A percentile compares a stretch with the other conserved stretches of the same genome.
phyloP scores from a whole-genome alignment of 2,329 filamentous ascomycete species.

The Epichloe festucae region DNA sequence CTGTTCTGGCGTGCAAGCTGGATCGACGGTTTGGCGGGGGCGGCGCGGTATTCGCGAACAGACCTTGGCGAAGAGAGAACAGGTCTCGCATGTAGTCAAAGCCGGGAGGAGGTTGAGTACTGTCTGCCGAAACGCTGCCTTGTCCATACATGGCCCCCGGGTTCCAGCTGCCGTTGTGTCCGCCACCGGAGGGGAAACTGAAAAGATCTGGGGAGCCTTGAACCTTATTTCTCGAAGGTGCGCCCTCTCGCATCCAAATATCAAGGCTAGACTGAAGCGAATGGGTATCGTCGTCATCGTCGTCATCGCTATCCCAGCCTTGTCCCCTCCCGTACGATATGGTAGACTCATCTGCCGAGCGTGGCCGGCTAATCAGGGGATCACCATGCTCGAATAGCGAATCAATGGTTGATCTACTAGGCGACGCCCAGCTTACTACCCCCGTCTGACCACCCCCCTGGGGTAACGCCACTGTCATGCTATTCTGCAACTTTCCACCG shows the following conservation, averaged over 20 bases:
- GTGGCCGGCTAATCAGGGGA: slow-evolving; percentile 25
- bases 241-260: slow-evolving; percentile 44
- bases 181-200: slow-evolving; percentile 30
- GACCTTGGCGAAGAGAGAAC: slow-evolving; percentile 27
- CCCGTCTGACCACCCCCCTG: not conserved
- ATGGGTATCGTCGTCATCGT: slow-evolving; percentile 27
- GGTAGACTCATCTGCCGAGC: slow-evolving; percentile 34
- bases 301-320: slow-evolving; percentile 32
- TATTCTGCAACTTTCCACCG: slow-evolving; percentile 5
- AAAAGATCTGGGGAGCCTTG: slow-evolving; percentile 40
- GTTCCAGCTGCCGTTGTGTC: slow-evolving; percentile 29
- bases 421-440: slow-evolving; percentile 4
- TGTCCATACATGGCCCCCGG: slow-evolving; percentile 33
- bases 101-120: slow-evolving; percentile 13
- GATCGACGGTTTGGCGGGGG: slow-evolving; percentile 39
- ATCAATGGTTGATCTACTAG: not conserved
- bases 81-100: slow-evolving; percentile 34
- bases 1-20: slow-evolving; percentile 37
- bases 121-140: slow-evolving; percentile 10
- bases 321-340: slow-evolving; percentile 25
- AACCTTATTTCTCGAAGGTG: slow-evolving; percentile 19
- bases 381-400: slow-evolving; percentile 10
- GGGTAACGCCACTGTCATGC: not conserved
- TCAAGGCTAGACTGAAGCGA: slow-evolving; percentile 39
- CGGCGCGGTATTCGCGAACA: slow-evolving; percentile 28